phyloP scores from a whole-genome alignment of 345 rosid genomes.

The Iberis pinnata region DNA sequence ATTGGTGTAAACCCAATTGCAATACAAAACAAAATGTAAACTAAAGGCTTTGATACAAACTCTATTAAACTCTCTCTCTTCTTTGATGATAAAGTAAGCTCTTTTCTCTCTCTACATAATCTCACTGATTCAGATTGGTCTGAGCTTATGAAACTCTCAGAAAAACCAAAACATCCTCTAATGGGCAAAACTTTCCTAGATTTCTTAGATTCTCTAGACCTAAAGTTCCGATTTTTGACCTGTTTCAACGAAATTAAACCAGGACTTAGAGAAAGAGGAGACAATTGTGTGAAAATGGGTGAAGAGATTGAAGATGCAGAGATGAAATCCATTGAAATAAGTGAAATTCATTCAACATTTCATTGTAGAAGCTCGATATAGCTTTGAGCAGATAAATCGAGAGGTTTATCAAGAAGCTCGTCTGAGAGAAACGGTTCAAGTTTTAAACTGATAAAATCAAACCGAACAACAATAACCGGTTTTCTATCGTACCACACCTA shows the following conservation, averaged over 20 bases:
- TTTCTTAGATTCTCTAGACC: constrained; percentile 11
- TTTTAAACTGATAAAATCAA: not conserved
- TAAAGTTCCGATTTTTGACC: constrained; percentile 23
- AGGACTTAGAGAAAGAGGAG: constrained; percentile 22
- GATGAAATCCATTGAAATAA: constrained; percentile 43
- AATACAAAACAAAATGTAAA: constrained; percentile 48
- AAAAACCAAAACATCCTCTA: constrained; percentile 23
- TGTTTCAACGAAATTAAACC: constrained; percentile 24
- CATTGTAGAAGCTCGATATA: no score
- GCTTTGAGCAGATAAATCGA: not conserved
- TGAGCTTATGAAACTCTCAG: constrained; percentile 24
- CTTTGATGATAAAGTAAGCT: no score
- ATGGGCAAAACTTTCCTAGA: constrained; percentile 18
- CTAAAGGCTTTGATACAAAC: constrained; percentile 39
- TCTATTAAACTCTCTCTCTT: constrained; percentile 27
- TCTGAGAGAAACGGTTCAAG: constrained; percentile 10
- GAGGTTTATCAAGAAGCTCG: constrained; percentile 24
- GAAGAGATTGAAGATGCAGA: constrained; percentile 32
- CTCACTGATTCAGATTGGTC: constrained; percentile 18
- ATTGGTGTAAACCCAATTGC: constrained; percentile 56
- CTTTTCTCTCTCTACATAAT: constrained; percentile 11
- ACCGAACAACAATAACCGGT: constrained; percentile 12
- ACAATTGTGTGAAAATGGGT: constrained; percentile 32
- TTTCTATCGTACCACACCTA: not conserved
- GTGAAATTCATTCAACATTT: constrained; percentile 13